Base-by-base conservation (phyloP, 2,329 filamentous ascomycete genomes). In the Colletotrichum lindemuthianum region DNA sequence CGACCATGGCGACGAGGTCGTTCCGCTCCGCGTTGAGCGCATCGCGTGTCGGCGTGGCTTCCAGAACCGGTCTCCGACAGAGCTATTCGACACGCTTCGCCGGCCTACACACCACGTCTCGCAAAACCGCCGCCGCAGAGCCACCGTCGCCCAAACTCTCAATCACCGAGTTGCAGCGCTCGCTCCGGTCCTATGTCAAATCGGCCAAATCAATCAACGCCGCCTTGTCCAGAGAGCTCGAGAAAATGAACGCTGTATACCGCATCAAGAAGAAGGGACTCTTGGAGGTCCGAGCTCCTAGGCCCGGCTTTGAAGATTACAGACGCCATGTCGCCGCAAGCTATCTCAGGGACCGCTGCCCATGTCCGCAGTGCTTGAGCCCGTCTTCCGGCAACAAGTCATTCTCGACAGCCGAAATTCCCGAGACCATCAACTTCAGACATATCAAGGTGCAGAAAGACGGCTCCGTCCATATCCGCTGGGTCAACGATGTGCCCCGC, bases 341-440 rank as follows among this genome's bases (percentile, higher is more conserved):
- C 24, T 24, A 24, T 24, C 24, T 24, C 24, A 24, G 24, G 24
- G 24, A 24, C 24, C 24, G 24, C 24, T 24, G 24, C 24, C 24
- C 24, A 4, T 24, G 24, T 24, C 60, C 73, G 0, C 69, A 70
- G 10, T 90, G 87, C 72, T 79, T 85, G 56, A 84, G 88, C 66
- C 77, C 78, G 1, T 79, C 84, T n/a, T 88, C 87, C 1, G 86
- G 86, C 48, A 86, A 89, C 67, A 86, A 88, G 72, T 84, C 76
- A 64, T 84, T 82, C 69, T 76, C 77, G 1, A 81, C 79, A 4
- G 74, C 75, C 34, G 77, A 82, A 37, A 75, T 85, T 6, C 75
- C 77, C 6, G 32, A 67, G 2, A 51, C 70, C 10, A 76, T 82
- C 34, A 53, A 67, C 11, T 72, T 82, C 16, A 64, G 69, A 4